Evolutionary conservation across 768 basidiomycete species (phyloP), one percentile per base, ranked within the genome.

Genomic region (Pholiota conissans): DNA sequence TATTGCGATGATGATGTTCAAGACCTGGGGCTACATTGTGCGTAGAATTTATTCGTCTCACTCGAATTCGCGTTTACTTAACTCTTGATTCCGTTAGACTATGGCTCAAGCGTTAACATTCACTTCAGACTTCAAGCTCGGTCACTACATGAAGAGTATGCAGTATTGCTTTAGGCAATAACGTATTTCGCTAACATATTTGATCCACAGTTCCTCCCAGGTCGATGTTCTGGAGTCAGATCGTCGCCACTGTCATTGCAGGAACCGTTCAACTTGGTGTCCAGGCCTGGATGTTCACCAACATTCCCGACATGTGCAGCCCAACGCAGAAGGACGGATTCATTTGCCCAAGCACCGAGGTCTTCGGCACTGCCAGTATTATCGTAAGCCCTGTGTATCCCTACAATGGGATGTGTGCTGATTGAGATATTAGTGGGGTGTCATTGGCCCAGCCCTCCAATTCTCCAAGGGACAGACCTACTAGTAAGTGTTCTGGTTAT

Each of bases 1-100:
- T 0, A 73, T 86, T 47, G 87, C 87, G 5, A 83, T 86, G 81
- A 86, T 86, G 84, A 79, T 86, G 78, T 86, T 85, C 76, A 87
- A 86, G 74, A 78, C 76, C 16, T 82, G 77, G 79, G 81, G 80
- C 2, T 85, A 84, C 64, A 83, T 83, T 51, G 65, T 67, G 26
- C n/a, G n/a, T n/a, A 42, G 62, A 13, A 46, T 27, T 39, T n/a
- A 20, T 30, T 2, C 34, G 24, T 3, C 4, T 24, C 9, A n/a
- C 16, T 24, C 11, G 13, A 29, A 3, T 27, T 14, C 29, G 7
- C 2, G 13, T 14, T 18, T 20, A 37, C 20, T 34, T 3, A 48
- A 11, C 22, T 1, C n/a, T n/a, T n/a, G n/a, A n/a, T 5, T 1
- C 13, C 29, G n/a, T 1, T 30, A 71, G 75, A 83, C 82, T 5